A percentile compares a stretch with the other conserved stretches of the same genome.
Evolutionary conservation across 108 stramenopile genomes (phyloP).

Genomic region (Cyclotella atomus): DNA sequence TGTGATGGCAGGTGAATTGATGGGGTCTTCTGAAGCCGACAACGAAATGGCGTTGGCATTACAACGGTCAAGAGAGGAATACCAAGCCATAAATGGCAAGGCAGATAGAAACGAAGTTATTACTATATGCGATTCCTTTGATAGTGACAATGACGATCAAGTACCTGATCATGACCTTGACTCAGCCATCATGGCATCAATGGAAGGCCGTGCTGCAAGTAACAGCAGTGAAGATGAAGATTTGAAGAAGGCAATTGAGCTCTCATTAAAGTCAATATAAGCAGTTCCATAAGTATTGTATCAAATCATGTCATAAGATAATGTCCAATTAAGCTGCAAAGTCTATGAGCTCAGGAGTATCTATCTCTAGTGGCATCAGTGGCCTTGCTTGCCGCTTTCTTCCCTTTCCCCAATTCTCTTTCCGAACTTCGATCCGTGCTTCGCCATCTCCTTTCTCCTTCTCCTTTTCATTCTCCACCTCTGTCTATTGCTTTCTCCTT

Average conservation of each 20-base stretch:
- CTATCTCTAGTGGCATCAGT: no score
- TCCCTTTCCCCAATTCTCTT: no score
- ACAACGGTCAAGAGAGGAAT: slow-evolving; percentile 28
- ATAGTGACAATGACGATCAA: background rate
- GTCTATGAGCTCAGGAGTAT: no score
- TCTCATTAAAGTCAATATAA: slow-evolving; percentile 31
- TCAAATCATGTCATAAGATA: no score
- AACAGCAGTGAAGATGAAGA: slow-evolving; percentile 26
- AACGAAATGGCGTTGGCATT: slow-evolving; percentile 12
- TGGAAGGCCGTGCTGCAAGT: slow-evolving; percentile 5
- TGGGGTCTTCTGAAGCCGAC: background rate
- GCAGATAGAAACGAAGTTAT: background rate
- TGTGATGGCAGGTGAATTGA: background rate
- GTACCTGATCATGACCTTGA: slow-evolving; percentile 7
- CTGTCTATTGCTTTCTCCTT: background rate
- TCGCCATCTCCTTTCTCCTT: background rate
- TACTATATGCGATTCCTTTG: slow-evolving; percentile 1
- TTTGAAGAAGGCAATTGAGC: slow-evolving; percentile 43
- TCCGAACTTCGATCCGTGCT: no score
- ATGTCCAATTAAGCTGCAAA: no score
- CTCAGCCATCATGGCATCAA: slow-evolving; percentile 33
- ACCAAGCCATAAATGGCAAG: background rate
- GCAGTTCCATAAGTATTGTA: background rate
- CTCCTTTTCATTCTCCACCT: no score
- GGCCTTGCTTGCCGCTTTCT: no score